Evolutionary conservation across 2,329 filamentous ascomycete species (phyloP), one percentile per base, ranked within the genome.

Genomic region (Aspergillus brasiliensis): DNA sequence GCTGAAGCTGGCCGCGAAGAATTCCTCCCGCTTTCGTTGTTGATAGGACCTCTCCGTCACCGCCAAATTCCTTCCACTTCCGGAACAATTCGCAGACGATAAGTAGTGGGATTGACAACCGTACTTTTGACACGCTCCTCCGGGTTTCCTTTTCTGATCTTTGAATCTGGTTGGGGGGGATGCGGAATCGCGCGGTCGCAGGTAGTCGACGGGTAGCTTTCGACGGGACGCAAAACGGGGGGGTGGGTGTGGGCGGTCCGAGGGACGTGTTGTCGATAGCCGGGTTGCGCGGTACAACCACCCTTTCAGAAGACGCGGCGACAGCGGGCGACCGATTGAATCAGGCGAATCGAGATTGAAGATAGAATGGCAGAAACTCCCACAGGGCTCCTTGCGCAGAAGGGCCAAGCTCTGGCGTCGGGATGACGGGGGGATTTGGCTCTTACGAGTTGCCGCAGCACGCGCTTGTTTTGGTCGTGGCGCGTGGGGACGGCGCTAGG

Each of bases 391-490:
- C 60, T 65, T 67, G 65, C 63, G 64, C 63, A 59, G 64, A 48
- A 54, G 62, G 60, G 55, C 51, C 51, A 48, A 58, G 46, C 53
- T 57, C 59, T 51, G 59, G 61, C 60, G 61, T 66, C 49, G 55
- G 55, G 56, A 61, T 59, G 62, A 64, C 58, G 63, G 58, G 58
- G 61, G 62, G 62, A 57, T 62, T 63, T 64, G 60, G 54, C 60
- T 61, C 54, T 63, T 61, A 58, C 52, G 60, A 62, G 63, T 66
- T 59, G 63, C 58, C 62, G 64, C 60, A 66, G 68, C 72, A 74
- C 73, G 73, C 73, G 71, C 71, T 75, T 75, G 72, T 75, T 76
- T 76, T 75, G 73, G 73, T 75, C 67, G 69, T 72, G 68, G 71
- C 72, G 73, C 72, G 73, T 74, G 73, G 71, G 71, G 67, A 64